Evolutionary conservation across 2,329 filamentous ascomycete species (phyloP), one percentile per base, ranked within the genome.

Genomic region (Beauveria caledonica): DNA sequence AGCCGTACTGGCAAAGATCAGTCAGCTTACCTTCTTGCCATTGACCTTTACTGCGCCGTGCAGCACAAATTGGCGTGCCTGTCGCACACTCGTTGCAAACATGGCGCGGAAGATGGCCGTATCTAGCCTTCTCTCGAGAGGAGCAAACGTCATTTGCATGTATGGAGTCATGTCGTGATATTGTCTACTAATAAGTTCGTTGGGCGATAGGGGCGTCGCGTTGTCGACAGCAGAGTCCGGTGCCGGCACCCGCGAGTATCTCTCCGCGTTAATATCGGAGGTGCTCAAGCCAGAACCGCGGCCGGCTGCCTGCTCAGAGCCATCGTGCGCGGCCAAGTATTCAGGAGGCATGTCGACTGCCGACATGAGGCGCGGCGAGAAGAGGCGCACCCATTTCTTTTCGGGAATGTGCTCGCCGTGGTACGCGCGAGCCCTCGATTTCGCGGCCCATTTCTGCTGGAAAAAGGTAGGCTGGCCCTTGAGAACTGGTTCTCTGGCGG

Each of bases 361-460:
- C 62, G 90, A 87, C 62, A 88, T 84, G 63, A 96, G 80, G 67
- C 88, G 87, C 66, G 89, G 84, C 67, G 84, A 87, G 78, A 99
- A 99, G 83, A 96, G 92, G 72, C 89, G 89, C 75, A 89, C 83
- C 94, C 94, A 99, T 77, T 94, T 88, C 72, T 89, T 86, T 78
- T 99, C 94, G 65, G 87, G 86, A 66, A 99, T 87, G 71, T 96
- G 90, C 72, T 97, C 93, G 74, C 93, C 94, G 77, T 99, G 94
- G 75, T 97, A 99, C 64, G 83, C 86, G 66, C 94, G 87, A 46
- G 90, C 85, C 65, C 86, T 74, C 23, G 92, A 86, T 76, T 99
- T 99, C 69, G 93, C 90, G 1, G 77, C 75, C 93, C 93, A 99
- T 87, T 99, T 99, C 77, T 97, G 93, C 80, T 97, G 93, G 82